Percentiles rank a stretch among this genome's conserved stretches.
phyloP scores from a whole-genome alignment of 2,329 filamentous ascomycete species.

The Beauveria sp. region DNA sequence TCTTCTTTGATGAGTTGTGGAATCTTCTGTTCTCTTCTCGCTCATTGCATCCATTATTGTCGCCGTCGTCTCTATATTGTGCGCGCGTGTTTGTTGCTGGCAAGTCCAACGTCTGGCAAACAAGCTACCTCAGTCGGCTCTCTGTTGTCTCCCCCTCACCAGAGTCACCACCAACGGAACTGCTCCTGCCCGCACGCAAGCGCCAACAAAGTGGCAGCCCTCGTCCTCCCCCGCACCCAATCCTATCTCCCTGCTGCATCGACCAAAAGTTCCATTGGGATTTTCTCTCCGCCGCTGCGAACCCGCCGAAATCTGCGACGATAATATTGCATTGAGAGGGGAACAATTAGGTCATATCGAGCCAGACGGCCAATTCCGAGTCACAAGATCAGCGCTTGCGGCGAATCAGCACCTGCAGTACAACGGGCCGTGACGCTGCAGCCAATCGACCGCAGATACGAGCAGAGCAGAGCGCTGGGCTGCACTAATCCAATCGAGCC shows the following conservation, averaged over 20 bases:
- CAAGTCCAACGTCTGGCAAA: not conserved
- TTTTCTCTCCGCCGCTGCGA: not conserved
- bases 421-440: conserved; percentile 6
- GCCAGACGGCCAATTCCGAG: conserved; percentile 10
- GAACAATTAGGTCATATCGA: not conserved
- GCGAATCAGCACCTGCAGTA: conserved; percentile 10
- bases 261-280: not conserved
- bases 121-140: no score
- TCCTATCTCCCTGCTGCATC: not conserved
- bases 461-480: not conserved
- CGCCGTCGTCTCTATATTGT: not conserved
- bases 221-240: conserved; percentile 2
- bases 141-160: not conserved
- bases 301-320: conserved; percentile 1
- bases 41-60: not conserved
- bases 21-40: not conserved
- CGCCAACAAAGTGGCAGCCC: not conserved
- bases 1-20: not conserved
- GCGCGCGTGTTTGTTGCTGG: not conserved
- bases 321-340: conserved; percentile 1
- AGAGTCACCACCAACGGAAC: not conserved
- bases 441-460: conserved; percentile 5
- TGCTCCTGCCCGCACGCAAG: not conserved
- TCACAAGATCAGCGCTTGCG: conserved; percentile 8
- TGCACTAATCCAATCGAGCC: not conserved